Percentiles rank a stretch among this genome's conserved stretches.
Conservation (phyloP, 23 red algal species). For the Porphyridium purpureum region DNA sequence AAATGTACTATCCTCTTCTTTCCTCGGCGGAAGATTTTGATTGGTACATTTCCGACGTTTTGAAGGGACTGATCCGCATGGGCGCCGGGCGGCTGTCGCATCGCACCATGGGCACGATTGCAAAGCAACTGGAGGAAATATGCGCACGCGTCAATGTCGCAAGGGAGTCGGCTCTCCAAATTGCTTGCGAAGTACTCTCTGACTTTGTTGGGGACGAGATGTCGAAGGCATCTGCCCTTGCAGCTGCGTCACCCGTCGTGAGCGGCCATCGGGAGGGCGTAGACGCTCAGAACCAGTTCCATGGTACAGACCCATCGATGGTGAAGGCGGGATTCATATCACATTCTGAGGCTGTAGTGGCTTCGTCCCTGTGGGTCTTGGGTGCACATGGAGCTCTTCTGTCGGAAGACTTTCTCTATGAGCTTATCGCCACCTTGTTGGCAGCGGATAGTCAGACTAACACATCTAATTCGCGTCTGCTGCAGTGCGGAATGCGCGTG, state of each 20-base stretch:
- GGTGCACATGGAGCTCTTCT: no score
- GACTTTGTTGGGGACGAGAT: neutral
- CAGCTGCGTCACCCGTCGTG: neutral
- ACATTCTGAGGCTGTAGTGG: no score
- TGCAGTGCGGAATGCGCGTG: no score
- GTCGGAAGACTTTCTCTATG: no score
- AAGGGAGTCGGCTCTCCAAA: slow-evolving; percentile 3
- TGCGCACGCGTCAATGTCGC: neutral
- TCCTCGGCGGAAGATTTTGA: neutral
- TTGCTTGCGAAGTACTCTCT: neutral
- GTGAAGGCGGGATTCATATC: no score
- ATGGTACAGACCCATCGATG: neutral
- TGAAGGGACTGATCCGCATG: neutral
- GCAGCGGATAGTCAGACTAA: no score
- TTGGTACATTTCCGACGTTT: neutral
- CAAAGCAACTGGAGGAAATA: neutral
- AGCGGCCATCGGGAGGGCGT: neutral
- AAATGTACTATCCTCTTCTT: no score
- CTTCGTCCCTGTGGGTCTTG: no score
- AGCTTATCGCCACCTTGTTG: no score
- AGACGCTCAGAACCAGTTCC: neutral
- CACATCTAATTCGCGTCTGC: no score
- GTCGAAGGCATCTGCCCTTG: neutral
- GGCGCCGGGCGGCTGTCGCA: neutral
- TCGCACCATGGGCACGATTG: neutral